Percentiles rank a stretch among this genome's conserved stretches.
These are phyloP conservation scores for Russula brevipes DNA, from an alignment of 768 basidiomycete species.

Conservation along the genomic window DNA sequence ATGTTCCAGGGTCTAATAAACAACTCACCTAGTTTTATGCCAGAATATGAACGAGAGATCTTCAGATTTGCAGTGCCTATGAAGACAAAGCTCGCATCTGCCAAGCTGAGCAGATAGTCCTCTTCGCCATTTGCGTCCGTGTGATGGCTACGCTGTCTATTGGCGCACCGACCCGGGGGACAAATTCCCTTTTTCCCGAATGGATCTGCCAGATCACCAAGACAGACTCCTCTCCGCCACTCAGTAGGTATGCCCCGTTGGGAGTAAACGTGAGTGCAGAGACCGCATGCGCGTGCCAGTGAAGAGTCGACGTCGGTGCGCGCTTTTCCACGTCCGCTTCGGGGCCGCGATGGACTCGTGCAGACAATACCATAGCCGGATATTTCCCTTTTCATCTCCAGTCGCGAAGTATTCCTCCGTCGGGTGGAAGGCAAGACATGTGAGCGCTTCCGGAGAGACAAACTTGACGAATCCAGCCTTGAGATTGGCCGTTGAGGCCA, in stretches of 20 bases:
- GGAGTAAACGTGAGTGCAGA: constrained; percentile 80
- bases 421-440: constrained; percentile 85
- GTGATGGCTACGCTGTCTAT: constrained; percentile 66
- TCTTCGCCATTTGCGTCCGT: constrained; percentile 56
- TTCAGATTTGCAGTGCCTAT: constrained; percentile 67
- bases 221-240: constrained; percentile 93
- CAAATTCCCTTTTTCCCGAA: constrained; percentile 82
- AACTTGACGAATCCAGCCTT: constrained; percentile 75
- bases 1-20: constrained; percentile 11
- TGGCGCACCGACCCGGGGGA: constrained; percentile 87
- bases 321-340: constrained; percentile 64
- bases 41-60: constrained; percentile 65
- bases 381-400: constrained; percentile 78
- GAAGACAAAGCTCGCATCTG: constrained; percentile 76
- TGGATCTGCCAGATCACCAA: constrained; percentile 97
- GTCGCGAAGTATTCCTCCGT: constrained; percentile 92
- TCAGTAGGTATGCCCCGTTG: constrained; percentile 88
- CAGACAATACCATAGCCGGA: constrained; percentile 91
- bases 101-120: constrained; percentile 79
- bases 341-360: constrained; percentile 48
- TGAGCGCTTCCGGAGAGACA: constrained; percentile 72
- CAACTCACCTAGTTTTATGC: constrained; percentile 68
- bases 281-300: constrained; percentile 97
- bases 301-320: constrained; percentile 78
- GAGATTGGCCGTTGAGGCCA: constrained; percentile 53